These are phyloP conservation scores for Dactylellina parvicollis DNA, from an alignment of 2,329 filamentous ascomycete genomes.

Conservation along the genomic window DNA sequence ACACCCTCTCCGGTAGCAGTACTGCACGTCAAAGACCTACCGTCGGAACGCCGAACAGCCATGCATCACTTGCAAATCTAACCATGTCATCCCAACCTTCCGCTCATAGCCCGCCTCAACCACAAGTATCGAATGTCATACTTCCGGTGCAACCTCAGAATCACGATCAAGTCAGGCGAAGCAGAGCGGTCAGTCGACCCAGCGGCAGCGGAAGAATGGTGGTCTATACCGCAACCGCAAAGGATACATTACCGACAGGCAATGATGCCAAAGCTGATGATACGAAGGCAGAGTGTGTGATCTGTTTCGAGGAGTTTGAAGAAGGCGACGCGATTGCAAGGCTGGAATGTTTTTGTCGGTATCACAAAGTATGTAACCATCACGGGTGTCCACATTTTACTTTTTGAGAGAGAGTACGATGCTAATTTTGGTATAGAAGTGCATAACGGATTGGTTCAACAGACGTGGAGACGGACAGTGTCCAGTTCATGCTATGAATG, in stretches of 20 bases:
- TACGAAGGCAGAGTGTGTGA: slow-evolving; percentile 64
- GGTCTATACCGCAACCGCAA: slow-evolving; percentile 66
- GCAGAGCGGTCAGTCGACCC: slow-evolving; percentile 51
- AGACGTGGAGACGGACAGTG: slow-evolving; percentile 25
- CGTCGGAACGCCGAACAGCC: slow-evolving; percentile 15
- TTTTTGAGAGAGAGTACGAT: not conserved
- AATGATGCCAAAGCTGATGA: slow-evolving; percentile 62
- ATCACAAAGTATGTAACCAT: slow-evolving; percentile 63
- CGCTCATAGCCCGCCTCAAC: not conserved
- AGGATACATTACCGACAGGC: slow-evolving; percentile 64
- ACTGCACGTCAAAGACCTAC: slow-evolving; percentile 35
- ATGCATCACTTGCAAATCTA: slow-evolving; percentile 16
- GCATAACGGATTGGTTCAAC: slow-evolving; percentile 41
- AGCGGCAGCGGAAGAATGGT: slow-evolving; percentile 63
- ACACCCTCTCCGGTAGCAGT: slow-evolving; percentile 58
- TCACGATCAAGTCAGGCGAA: slow-evolving; percentile 39
- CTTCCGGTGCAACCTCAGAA: slow-evolving; percentile 7
- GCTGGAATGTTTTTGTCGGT: slow-evolving; percentile 67
- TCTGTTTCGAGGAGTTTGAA: slow-evolving; percentile 68
- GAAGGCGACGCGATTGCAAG: slow-evolving; percentile 65
- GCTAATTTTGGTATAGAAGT: slow-evolving; percentile 21
- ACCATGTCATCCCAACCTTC: slow-evolving; percentile 33
- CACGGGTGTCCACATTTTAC: not conserved
- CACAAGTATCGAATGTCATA: not conserved
- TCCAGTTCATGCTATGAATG: slow-evolving; percentile 47